Percentiles rank a stretch among this genome's conserved stretches.
These are phyloP conservation scores for Termitomyces sp. DNA, from an alignment of 768 basidiomycete genomes.

Conservation along the genomic window DNA sequence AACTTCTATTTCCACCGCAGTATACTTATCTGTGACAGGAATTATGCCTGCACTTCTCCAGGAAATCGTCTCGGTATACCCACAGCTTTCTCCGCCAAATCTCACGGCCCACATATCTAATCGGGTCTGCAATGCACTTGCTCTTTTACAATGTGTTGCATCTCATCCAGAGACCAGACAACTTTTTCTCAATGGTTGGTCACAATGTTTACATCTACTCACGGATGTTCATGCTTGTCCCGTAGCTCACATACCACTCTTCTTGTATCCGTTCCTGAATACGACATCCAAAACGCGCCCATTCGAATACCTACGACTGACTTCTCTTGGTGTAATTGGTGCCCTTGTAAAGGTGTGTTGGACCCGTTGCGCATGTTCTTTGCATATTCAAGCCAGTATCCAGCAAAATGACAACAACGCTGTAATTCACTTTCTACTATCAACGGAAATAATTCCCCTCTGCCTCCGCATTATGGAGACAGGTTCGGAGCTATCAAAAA, in stretches of 20 bases:
- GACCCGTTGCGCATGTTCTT: background rate
- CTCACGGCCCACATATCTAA: conserved; percentile 98
- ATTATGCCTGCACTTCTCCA: conserved; percentile 97
- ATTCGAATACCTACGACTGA: conserved; percentile 98
- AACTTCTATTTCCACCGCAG: background rate
- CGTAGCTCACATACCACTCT: conserved; percentile 94
- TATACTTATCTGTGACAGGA: conserved; percentile 41
- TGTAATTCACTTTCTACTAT: conserved; percentile 97
- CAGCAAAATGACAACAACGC: conserved; percentile 99
- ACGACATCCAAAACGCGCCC: conserved; percentile 99
- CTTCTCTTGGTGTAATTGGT: conserved; percentile 98
- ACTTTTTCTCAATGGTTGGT: conserved; percentile 87
- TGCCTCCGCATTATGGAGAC: conserved; percentile 99
- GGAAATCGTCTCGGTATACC: conserved; percentile 98
- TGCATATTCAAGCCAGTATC: background rate
- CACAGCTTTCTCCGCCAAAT: conserved; percentile 90
- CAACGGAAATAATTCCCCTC: conserved; percentile 98
- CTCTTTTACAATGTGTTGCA: conserved; percentile 96
- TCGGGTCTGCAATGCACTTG: conserved; percentile 97
- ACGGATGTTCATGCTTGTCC: conserved; percentile 46
- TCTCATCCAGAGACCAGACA: conserved; percentile 95
- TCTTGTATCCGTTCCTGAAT: conserved; percentile 98
- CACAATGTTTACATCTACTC: background rate
- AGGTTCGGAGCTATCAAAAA: conserved; percentile 96
- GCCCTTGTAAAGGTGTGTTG: conserved; percentile 88